Base-by-base conservation (phyloP, 2,329 filamentous ascomycete genomes). In the Periconia macrospinosa region DNA sequence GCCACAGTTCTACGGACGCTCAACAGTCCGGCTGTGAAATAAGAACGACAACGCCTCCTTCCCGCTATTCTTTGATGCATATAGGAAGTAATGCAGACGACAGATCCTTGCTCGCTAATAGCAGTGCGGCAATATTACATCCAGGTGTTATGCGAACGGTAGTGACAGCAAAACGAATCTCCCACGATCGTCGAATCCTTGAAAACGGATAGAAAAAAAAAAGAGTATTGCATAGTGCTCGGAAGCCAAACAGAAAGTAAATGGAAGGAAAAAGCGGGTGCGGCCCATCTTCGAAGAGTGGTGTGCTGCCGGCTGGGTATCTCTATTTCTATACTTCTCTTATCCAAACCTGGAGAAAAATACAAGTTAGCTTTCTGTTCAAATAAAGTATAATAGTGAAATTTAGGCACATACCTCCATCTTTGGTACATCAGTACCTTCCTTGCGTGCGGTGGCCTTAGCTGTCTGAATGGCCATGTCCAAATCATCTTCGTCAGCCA, bases 401-500 rank as follows among this genome's bases (percentile, higher is more conserved):
- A 46, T n/a, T 68, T n/a, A n/a, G 41, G 73, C 42, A 80, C 90
- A 83, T 75, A 97, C 91, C 85, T 97, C 94, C 86, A 97, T 86
- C 83, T 96, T 97, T 49, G 90, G 92, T 79, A 92, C 89, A 58
- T 96, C 92, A 58, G 83, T 81, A 65, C 86, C 84, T 70, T 93
- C 88, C 73, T 84, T 89, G 75, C 81, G 85, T 45, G 89, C 92
- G 54, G 79, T 77, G 47, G 83, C 83, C 73, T 86, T 90, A 7
- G 87, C 86, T 45, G 80, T 83, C 72, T 84, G 83, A 50, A 97
- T 81, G 27, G 91, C 86, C 86, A 97, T 90, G 47, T 97, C 92
- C 58, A 97, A 76, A 77, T 99, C 94, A 68, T 99, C 94, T 74
- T 97, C 91, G 73, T 99, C 94, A 30, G 89, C 92, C 85, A 99